Evolutionary conservation across 2,329 filamentous ascomycete genomes (phyloP), one percentile per base, ranked within the genome.

Genomic region (Botrytis pseudocinerea): DNA sequence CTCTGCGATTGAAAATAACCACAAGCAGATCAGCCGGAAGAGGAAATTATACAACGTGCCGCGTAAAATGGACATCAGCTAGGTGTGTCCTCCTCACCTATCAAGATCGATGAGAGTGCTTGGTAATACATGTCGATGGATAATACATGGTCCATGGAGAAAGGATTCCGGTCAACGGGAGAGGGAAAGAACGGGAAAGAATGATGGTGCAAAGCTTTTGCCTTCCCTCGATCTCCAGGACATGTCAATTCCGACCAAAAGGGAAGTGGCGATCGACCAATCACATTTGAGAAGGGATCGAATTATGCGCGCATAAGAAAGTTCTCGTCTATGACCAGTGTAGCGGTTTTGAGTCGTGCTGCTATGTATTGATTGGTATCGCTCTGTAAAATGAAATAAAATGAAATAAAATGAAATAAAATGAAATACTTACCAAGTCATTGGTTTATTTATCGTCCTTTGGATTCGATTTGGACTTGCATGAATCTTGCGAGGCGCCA

Each of bases 241-340:
- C 44, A 70, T 16, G 7, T 38, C 9, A 35, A 16, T 35, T 18
- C 4, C 18, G 4, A 16, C 10, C 2, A 7, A 10, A 70, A 70
- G 1, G 22, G 25, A 48, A 59, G 22, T 40, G 59, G 22, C 20
- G 59, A 71, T 71, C 57, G 57, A 54, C 44, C 40, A 71, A 63
- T 48, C 16, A 62, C 2, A 62, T 48, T 1, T 14, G 22, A 4
- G n/a, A 14, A 51, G 4, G 32, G 32, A 32, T 32, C 32, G 20
- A 32, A 38, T n/a, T 10, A 48, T 35, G n/a, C 62, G 62, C 32
- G 32, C 2, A 32, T 32, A 3, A 32, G 32, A 32, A 32, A 32
- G 32, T 32, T 32, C 46, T 25, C 46, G 48, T 51, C 48, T 14
- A 51, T 51, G 48, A 51, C 48, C 25, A n/a, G 10, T 14, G 22